These are phyloP conservation scores for Karstenula rhodostoma DNA, from an alignment of 2,329 filamentous ascomycete genomes.

Conservation along the genomic window DNA sequence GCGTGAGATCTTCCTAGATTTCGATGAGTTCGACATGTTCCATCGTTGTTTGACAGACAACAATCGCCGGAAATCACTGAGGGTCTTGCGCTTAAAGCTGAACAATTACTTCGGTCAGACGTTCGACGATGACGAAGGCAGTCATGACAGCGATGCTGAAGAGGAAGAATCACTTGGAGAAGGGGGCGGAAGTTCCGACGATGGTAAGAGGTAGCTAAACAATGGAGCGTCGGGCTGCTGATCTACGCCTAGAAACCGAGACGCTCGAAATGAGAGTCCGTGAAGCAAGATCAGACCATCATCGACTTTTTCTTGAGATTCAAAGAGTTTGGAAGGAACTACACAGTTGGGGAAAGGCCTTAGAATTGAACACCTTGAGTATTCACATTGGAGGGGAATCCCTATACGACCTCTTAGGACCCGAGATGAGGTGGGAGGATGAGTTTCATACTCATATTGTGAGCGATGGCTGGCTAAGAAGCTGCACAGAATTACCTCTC, in stretches of 20 bases:
- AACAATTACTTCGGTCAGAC: not conserved
- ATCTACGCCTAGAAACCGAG: not conserved
- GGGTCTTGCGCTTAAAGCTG: not conserved
- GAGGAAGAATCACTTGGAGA: not conserved
- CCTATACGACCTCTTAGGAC: not conserved
- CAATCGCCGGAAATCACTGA: not conserved
- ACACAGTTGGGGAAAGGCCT: not conserved
- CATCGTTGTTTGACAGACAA: not conserved
- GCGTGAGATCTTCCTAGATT: not conserved
- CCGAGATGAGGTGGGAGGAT: not conserved
- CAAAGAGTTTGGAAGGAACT: not conserved
- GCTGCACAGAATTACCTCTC: not conserved
- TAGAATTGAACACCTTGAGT: not conserved
- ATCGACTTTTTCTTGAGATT: not conserved
- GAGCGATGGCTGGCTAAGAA: not conserved
- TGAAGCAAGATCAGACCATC: not conserved
- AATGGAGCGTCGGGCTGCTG: too few relatives aligned
- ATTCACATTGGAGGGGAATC: not conserved
- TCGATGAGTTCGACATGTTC: not conserved
- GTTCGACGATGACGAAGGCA: not conserved
- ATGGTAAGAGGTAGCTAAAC: too few relatives aligned
- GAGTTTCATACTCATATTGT: not conserved
- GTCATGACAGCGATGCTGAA: not conserved
- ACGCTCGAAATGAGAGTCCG: not conserved
- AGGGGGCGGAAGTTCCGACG: not conserved